phyloP scores from a whole-genome alignment of 2,329 filamentous ascomycete species.

The Colletotrichum sp. region DNA sequence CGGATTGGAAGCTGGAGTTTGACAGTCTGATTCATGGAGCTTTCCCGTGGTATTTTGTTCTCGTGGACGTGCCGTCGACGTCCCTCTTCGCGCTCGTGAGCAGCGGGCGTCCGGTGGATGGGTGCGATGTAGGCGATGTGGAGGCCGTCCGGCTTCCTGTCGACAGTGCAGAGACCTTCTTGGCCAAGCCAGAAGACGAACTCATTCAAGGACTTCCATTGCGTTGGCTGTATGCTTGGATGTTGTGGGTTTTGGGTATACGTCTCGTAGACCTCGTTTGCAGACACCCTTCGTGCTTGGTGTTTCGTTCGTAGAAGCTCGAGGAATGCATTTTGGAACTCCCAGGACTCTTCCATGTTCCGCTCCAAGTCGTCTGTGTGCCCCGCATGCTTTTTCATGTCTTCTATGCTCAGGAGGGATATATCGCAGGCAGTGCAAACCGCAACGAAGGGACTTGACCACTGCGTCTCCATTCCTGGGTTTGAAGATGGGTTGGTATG shows the following conservation, averaged over 20 bases:
- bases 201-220: not conserved
- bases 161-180: not conserved
- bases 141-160: not conserved
- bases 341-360: not conserved
- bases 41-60: not conserved
- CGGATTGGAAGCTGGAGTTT: not conserved
- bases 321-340: not conserved
- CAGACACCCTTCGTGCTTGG: not conserved
- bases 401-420: not conserved
- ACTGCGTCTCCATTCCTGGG: not conserved
- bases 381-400: not conserved
- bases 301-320: not conserved
- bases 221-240: not conserved
- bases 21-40: not conserved
- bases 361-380: not conserved
- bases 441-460: not conserved
- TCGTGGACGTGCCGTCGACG: not conserved
- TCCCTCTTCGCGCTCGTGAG: not conserved
- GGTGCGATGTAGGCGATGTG: not conserved
- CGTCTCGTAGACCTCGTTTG: not conserved
- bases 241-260: not conserved
- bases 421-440: not conserved
- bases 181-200: not conserved
- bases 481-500: not conserved
- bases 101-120: not conserved